Evolutionary conservation across 805 yeast genomes (phyloP).

Genomic region (Blastobotrys robertii): DNA sequence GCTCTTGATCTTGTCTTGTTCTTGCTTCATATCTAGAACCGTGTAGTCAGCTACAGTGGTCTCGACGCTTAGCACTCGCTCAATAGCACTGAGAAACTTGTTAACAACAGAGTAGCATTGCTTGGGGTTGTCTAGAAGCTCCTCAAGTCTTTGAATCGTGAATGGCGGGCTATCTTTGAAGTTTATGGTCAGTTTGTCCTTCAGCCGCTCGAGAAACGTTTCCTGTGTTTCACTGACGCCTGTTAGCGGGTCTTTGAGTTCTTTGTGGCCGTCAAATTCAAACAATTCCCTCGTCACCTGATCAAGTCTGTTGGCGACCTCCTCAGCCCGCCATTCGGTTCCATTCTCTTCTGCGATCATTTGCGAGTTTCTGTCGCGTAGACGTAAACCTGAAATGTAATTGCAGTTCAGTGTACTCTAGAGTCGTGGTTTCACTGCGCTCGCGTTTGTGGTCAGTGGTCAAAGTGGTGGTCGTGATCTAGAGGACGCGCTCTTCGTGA

Average conservation of each 20-base stretch:
- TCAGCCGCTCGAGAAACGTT: constrained; percentile 6
- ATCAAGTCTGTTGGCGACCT: no score
- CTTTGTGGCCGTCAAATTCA: neutral
- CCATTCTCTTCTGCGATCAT: no score
- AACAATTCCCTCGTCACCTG: no score
- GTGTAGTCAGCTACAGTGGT: constrained; percentile 17
- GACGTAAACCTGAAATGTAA: no score
- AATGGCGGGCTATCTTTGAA: constrained; percentile 28
- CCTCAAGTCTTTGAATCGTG: constrained; percentile 31
- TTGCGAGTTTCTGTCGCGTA: no score
- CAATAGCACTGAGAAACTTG: constrained; percentile 23
- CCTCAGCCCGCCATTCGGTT: no score
- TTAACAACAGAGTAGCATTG: constrained; percentile 15
- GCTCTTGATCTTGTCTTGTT: constrained; percentile 10
- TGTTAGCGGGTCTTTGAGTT: constrained; percentile 15
- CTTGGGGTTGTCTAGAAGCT: constrained; percentile 23
- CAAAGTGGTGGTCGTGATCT: no score
- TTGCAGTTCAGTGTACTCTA: no score
- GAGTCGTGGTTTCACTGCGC: no score
- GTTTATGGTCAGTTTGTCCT: constrained; percentile 7
- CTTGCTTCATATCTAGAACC: constrained; percentile 14
- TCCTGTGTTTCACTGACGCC: constrained; percentile 7
- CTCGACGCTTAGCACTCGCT: constrained; percentile 17
- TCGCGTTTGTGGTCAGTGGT: no score
- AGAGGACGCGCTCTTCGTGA: no score